Percentiles rank a stretch among this genome's conserved stretches.
phyloP scores from a whole-genome alignment of 495 filamentous ascomycete genomes.

The Neurospora intermedia region DNA sequence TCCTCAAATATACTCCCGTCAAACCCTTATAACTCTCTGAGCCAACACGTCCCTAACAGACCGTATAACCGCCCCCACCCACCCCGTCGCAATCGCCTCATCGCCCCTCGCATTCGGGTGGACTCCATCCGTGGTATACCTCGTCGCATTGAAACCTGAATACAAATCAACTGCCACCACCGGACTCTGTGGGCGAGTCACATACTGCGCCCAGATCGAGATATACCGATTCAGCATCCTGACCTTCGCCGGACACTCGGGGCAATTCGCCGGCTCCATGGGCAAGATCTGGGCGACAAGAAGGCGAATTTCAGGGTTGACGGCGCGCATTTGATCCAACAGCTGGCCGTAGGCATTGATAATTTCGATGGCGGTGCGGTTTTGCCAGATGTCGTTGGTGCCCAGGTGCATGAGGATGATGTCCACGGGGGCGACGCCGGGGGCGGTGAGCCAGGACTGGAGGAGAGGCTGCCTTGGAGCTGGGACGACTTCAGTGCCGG shows the following conservation, averaged over 20 bases:
- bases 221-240: conserved; percentile 29
- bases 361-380: conserved; percentile 21
- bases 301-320: conserved; percentile 31
- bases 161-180: conserved; percentile 36
- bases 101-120: conserved; percentile 34
- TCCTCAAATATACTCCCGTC: background rate
- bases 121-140: conserved; percentile 31
- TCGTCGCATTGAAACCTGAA: conserved; percentile 26
- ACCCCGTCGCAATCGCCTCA: conserved; percentile 25
- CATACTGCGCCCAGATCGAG: conserved; percentile 24
- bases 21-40: background rate
- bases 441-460: conserved; percentile 30
- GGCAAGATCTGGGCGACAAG: conserved; percentile 38
- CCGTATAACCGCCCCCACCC: conserved; percentile 14
- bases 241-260: conserved; percentile 20
- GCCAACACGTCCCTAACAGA: conserved; percentile 2
- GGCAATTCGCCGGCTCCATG: conserved; percentile 25
- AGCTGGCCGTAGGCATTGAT: conserved; percentile 27
- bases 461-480: conserved; percentile 26
- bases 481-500: too few species aligned
- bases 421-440: conserved; percentile 11
- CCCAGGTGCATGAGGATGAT: conserved; percentile 39
- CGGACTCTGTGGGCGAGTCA: conserved; percentile 26
- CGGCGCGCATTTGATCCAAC: conserved; percentile 30
- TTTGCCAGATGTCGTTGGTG: conserved; percentile 38